A percentile compares a stretch with the other conserved stretches of the same genome.
Conservation (phyloP, 768 basidiomycete species). For the Pholiota conissans region DNA sequence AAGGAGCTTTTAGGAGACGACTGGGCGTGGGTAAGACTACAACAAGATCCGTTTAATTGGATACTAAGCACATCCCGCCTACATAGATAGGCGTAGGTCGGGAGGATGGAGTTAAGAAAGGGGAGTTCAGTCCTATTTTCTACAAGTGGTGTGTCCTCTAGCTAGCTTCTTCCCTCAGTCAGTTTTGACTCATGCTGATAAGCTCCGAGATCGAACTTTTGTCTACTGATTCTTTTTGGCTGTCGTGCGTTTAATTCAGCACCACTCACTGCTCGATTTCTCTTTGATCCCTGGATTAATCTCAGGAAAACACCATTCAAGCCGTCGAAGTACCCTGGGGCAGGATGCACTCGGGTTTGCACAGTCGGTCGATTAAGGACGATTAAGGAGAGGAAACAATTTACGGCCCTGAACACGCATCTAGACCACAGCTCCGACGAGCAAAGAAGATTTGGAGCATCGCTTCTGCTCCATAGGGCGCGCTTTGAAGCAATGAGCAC, state of each 20-base stretch:
- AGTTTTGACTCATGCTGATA: not conserved
- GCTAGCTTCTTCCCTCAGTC: not conserved
- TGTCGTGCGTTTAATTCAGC: constrained; percentile 55
- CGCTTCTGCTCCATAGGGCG: constrained; percentile 49
- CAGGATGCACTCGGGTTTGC: not conserved
- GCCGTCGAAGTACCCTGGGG: not conserved
- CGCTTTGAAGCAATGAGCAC: constrained; percentile 45
- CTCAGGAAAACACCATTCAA: not conserved
- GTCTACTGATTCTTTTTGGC: constrained; percentile 40
- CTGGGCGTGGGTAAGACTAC: constrained; percentile 49
- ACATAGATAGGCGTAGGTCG: constrained; percentile 58
- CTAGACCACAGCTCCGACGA: constrained; percentile 54
- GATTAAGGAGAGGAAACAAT: not conserved
- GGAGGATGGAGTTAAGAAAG: constrained; percentile 53
- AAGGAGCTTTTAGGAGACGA: constrained; percentile 50
- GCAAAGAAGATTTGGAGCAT: constrained; percentile 51
- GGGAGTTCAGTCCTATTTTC: constrained; percentile 66
- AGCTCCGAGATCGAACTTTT: not conserved
- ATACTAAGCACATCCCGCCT: not conserved
- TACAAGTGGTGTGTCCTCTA: constrained; percentile 46
- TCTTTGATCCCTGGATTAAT: too few relatives aligned
- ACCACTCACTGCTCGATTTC: too few relatives aligned
- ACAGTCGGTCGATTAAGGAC: not conserved
- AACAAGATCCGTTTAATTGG: not conserved
- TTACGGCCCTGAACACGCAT: constrained; percentile 53